Percentiles rank a stretch among this genome's conserved stretches.
Conservation (phyloP, 345 rosid genomes). For the Acer negundo region DNA sequence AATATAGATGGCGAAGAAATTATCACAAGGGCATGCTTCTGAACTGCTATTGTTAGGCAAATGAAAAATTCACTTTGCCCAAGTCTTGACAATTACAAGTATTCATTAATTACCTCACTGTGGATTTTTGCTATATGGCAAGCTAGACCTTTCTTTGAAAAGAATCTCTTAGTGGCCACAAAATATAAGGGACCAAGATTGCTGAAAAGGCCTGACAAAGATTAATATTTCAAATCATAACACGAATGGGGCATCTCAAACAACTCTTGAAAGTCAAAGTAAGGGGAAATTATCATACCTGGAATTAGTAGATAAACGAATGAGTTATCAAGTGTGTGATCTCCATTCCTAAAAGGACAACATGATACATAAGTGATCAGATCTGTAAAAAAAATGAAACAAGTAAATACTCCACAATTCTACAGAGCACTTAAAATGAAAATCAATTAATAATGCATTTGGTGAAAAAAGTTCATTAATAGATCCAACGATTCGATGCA, state of each 20-base stretch:
- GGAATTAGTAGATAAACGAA: constrained; percentile 71
- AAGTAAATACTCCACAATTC: not conserved
- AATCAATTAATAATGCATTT: not conserved
- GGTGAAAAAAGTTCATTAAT: not conserved
- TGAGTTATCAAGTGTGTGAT: constrained; percentile 57
- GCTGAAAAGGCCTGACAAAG: constrained; percentile 66
- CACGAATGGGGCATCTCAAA: not conserved
- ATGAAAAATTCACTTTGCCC: not conserved
- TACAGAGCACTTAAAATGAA: not conserved
- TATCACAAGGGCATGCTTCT: not conserved
- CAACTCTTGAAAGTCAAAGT: not conserved
- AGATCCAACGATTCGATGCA: not conserved
- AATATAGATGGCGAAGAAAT: not conserved
- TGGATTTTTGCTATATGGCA: constrained; percentile 75
- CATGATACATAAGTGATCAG: not conserved
- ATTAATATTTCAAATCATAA: not conserved
- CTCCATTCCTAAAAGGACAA: constrained; percentile 51
- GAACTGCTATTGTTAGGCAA: not conserved
- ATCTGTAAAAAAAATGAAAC: not conserved
- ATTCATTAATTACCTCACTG: constrained; percentile 54
- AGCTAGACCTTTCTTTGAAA: constrained; percentile 69
- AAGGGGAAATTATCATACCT: constrained; percentile 35
- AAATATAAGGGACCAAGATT: constrained; percentile 73
- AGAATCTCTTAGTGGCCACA: constrained; percentile 59
- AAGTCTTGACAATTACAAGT: not conserved